Percentiles rank a stretch among this genome's conserved stretches.
phyloP scores from a whole-genome alignment of 768 basidiomycete species.

The Mycena haematopus region DNA sequence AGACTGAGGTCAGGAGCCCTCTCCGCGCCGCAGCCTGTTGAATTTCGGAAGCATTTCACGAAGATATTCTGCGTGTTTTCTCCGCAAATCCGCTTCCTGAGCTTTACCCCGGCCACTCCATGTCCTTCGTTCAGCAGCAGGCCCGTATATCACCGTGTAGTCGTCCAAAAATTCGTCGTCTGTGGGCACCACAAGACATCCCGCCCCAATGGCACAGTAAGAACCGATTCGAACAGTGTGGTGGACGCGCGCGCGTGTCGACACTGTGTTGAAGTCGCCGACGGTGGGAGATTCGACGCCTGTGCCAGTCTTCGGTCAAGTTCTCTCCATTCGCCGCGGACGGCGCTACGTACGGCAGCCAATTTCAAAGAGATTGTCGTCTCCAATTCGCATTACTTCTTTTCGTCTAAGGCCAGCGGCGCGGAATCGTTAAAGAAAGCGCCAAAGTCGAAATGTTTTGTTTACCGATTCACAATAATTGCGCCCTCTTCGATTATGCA shows the following conservation, averaged over 20 bases:
- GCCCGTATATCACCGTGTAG: constrained; percentile 86
- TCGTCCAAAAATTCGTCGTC: constrained; percentile 82
- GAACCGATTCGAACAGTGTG: constrained; percentile 81
- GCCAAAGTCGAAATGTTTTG: neutral
- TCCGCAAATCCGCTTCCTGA: constrained; percentile 82
- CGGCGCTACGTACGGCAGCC: constrained; percentile 83
- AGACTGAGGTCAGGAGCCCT: constrained; percentile 47
- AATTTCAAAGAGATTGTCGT: constrained; percentile 94
- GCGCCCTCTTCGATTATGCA: constrained; percentile 93
- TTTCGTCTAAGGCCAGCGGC: constrained; percentile 53
- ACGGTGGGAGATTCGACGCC: constrained; percentile 88
- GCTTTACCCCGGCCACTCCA: constrained; percentile 89
- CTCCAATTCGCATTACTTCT: constrained; percentile 91
- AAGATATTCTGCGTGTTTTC: constrained; percentile 92
- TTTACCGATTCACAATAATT: constrained; percentile 86
- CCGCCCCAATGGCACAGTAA: constrained; percentile 84
- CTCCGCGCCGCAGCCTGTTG: constrained; percentile 71
- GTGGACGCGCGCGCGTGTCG: constrained; percentile 82
- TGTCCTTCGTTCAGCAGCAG: constrained; percentile 69
- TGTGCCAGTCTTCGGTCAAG: constrained; percentile 39
- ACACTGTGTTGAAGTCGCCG: constrained; percentile 87
- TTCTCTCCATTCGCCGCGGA: neutral
- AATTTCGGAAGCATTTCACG: constrained; percentile 89
- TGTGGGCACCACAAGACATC: constrained; percentile 78
- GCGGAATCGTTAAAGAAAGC: neutral